Base-by-base conservation (phyloP, 108 stramenopile species). In the Skeletonema grethae region DNA sequence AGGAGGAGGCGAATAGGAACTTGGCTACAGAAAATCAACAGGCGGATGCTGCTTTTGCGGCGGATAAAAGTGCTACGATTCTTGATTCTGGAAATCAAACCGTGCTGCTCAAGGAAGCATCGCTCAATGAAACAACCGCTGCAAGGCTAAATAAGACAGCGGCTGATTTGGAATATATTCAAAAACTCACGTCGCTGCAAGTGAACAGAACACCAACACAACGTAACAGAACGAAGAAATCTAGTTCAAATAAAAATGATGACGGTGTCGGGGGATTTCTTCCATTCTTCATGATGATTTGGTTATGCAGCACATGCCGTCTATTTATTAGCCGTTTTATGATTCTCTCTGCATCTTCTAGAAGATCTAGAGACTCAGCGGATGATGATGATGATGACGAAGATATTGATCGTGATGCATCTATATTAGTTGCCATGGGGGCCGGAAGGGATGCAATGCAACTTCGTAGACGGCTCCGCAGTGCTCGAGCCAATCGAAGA, bases 381-480 rank as follows among this genome's bases (percentile, higher is more conserved):
- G 38, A 22, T 12, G 63, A 68, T 8, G 20, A 56, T 34, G 35
- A 68, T 13, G 31, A 57, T 24, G 50, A 45, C 13, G 63, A 22
- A 35, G 25, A 24, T 20, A 8, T 15, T 11, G 56, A 9, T 2
- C 24, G 58, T 15, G 58, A 18, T 30, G 53, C 16, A 1, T 36
- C 39, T 1, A 16, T 58, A 29, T 70, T 60, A 36, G 7, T 48
- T n/a, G 18, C 46, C 46, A 48, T 60, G 38, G 30, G 65, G 3
- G 59, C 43, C 31, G 56, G 39, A 10, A 43, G 39, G 59, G 68
- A 24, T 13, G 68, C 68, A 29, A 16, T 31, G 5, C 65, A 50
- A 4, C 70, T 63, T 25, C 67, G 77, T 12, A 65, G 69, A 1
- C 39, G 61, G 4, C 67, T 67, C 1, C 63, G 67, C 13, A 12